Base-by-base conservation (phyloP, 2,329 filamentous ascomycete genomes). In the Cyanodermella asteris region DNA sequence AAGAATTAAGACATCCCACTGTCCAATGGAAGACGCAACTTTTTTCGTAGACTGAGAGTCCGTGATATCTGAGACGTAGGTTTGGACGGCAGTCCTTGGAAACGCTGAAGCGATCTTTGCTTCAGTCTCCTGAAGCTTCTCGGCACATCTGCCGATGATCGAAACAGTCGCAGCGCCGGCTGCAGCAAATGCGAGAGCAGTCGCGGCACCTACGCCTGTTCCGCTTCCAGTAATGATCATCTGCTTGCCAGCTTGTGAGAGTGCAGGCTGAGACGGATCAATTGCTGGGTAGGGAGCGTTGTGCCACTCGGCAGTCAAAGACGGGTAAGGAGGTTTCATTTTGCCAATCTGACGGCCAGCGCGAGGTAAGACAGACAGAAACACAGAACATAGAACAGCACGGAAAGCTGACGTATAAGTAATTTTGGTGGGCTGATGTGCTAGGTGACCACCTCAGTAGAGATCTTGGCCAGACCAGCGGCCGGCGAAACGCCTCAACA, bases 161-260 rank as follows among this genome's bases (percentile, higher is more conserved):
- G 50, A 44, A 14, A 59, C 38, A 1, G n/a, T 13, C 7, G 14
- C 13, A 9, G 53, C 55, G 13, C 56, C 56, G n/a, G 45, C 42
- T 15, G 35, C 35, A 8, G 45, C 45, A 5, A 55, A 44, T 3
- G 38, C 39, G 11, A 46, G 38, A 6, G 50, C 50, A 5, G 42
- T 44, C 10, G 46, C 44, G 25, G 40, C 39, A 27, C 52, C 51
- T 25, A 55, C 53, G 19, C 49, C 50, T 26, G 44, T 45, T 11
- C 45, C 46, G 5, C 43, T 46, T 19, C 51, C 50, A 6, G 50
- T 54, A 22, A 54, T 43, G 22, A 54, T 32, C 25, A 44, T 40
- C 20, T 49, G 42, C 26, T 39, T 40, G 19, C 29, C 30, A 13
- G 26, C 25, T 7, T 38, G 32, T 33, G 38, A 29, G 30, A 34